Conservation (phyloP, 352 stramenopile genomes). For the Synura sp. region DNA sequence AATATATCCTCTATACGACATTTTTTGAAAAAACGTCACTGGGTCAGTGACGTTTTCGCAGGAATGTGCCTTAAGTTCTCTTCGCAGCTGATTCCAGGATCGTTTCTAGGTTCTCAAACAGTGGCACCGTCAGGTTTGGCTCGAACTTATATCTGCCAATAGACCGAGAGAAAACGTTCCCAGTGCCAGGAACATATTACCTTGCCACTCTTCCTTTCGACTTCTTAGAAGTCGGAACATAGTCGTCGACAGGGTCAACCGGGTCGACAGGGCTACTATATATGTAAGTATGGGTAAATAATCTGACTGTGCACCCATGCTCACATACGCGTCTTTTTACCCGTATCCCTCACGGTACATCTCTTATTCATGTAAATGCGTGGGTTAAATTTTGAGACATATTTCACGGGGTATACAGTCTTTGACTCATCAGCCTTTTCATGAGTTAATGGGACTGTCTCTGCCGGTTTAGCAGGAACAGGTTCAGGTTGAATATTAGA, state of each 20-base stretch:
- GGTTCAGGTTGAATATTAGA: constrained; percentile 16
- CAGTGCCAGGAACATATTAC: constrained; percentile 27
- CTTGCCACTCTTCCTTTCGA: constrained; percentile 25
- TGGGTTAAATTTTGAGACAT: constrained; percentile 28
- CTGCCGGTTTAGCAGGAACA: neutral
- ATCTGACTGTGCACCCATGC: constrained; percentile 22
- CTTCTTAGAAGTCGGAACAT: constrained; percentile 21
- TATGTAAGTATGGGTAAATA: constrained; percentile 33
- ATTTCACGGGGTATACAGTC: constrained; percentile 7
- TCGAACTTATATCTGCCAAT: constrained; percentile 29
- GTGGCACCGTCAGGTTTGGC: constrained; percentile 22
- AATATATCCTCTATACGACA: too few relatives aligned
- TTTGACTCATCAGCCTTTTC: constrained; percentile 10
- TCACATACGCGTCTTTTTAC: constrained; percentile 26
- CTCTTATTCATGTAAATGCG: constrained; percentile 18
- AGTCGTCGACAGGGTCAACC: constrained; percentile 12
- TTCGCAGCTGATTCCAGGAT: constrained; percentile 23
- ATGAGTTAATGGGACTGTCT: constrained; percentile 29
- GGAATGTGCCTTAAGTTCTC: too few relatives aligned
- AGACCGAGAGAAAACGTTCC: constrained; percentile 22
- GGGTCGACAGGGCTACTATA: constrained; percentile 19
- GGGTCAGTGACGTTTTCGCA: too few relatives aligned
- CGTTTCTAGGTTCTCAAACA: constrained; percentile 29
- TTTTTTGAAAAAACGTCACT: too few relatives aligned
- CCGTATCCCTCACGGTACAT: constrained; percentile 5